phyloP scores from a whole-genome alignment of 2,329 filamentous ascomycete genomes.

The Pleomassaria siparia region DNA sequence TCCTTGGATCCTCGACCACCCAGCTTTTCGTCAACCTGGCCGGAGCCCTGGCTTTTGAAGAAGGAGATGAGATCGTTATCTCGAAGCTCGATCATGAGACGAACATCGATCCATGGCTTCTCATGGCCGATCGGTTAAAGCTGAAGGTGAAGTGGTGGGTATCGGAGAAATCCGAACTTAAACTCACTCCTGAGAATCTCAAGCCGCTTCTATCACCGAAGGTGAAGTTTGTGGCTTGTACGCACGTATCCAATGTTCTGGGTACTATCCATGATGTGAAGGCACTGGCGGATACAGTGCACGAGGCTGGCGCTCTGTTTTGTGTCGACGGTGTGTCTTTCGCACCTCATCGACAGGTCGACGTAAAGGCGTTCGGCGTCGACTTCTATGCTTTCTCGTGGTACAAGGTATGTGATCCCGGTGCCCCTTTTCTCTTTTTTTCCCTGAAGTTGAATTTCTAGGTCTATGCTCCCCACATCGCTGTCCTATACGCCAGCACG shows the following conservation, averaged over 20 bases:
- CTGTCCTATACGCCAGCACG: conserved; percentile 67
- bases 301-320: conserved; percentile 59
- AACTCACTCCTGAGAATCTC: conserved; percentile 60
- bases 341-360: conserved; percentile 70
- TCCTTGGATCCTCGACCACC: conserved; percentile 73
- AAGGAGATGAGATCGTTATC: conserved; percentile 66
- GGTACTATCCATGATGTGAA: conserved; percentile 68
- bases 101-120: conserved; percentile 73
- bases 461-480: conserved; percentile 75
- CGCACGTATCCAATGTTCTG: conserved; percentile 73
- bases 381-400: conserved; percentile 79
- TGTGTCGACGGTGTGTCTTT: conserved; percentile 77
- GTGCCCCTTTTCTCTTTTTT: not conserved
- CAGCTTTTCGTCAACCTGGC: conserved; percentile 72
- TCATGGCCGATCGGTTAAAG: conserved; percentile 62
- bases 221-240: conserved; percentile 71
- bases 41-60: conserved; percentile 32
- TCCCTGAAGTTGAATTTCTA: conserved; percentile 15
- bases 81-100: conserved; percentile 77
- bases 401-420: conserved; percentile 64
- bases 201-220: conserved; percentile 60
- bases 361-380: conserved; percentile 67
- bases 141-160: conserved; percentile 72
- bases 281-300: conserved; percentile 56
- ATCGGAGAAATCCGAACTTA: conserved; percentile 54